These are phyloP conservation scores for Limonium bicolor DNA, from an alignment of 148 eudicot species.

Conservation along the genomic window DNA sequence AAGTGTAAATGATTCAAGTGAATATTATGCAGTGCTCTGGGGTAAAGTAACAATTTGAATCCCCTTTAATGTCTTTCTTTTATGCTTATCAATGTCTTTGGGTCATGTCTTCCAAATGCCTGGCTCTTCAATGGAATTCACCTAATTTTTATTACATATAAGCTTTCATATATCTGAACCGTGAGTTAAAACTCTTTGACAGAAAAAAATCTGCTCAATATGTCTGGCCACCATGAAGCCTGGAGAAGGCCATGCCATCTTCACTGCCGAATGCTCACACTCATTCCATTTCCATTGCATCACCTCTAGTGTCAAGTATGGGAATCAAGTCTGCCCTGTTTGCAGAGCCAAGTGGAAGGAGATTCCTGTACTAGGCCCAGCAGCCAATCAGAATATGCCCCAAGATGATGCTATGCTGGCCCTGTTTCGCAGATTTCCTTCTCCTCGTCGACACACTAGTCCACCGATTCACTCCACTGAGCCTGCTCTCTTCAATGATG, in stretches of 20 bases:
- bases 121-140: no score
- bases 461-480: slow-evolving; percentile 36
- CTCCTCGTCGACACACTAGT: slow-evolving; percentile 20
- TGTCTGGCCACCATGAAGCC: slow-evolving; percentile 50
- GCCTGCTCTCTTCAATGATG: slow-evolving; percentile 60
- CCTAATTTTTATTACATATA: slow-evolving; percentile 7
- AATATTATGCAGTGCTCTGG: neutral
- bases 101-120: slow-evolving; percentile 1
- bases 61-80: neutral
- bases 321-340: slow-evolving; percentile 67
- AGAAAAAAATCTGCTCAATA: slow-evolving; percentile 65
- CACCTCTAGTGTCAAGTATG: slow-evolving; percentile 65
- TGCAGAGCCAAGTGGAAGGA: slow-evolving; percentile 84
- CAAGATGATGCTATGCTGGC: slow-evolving; percentile 26
- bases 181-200: neutral
- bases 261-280: slow-evolving; percentile 88
- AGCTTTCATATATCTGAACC: neutral
- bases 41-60: neutral
- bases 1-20: no score
- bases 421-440: slow-evolving; percentile 31
- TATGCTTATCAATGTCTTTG: neutral
- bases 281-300: slow-evolving; percentile 82
- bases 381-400: slow-evolving; percentile 27
- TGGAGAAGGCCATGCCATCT: slow-evolving; percentile 76
- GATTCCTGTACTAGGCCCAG: slow-evolving; percentile 50